A percentile compares a stretch with the other conserved stretches of the same genome.
These are phyloP conservation scores for Stephania japonica DNA, from an alignment of 164 flowering plant species.

Conservation along the genomic window DNA sequence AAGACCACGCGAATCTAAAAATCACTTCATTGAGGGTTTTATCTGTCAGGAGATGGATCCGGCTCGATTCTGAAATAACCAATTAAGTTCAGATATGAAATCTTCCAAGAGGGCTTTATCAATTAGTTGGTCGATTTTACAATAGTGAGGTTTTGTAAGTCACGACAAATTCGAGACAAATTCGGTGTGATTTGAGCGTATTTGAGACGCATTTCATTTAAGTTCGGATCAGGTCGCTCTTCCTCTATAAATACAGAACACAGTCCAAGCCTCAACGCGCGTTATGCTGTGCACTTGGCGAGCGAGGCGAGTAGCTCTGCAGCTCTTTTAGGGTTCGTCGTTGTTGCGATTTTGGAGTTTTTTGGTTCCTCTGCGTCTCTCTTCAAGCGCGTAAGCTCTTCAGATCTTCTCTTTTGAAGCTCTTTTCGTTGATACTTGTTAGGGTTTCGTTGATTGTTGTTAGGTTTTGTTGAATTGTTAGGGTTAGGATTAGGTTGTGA, in stretches of 20 bases:
- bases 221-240: not conserved
- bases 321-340: not conserved
- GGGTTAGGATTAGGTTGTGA: not conserved
- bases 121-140: too few relatives aligned
- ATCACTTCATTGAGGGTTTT: too few relatives aligned
- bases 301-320: not conserved
- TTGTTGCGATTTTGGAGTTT: not conserved
- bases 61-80: too few relatives aligned
- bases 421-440: not conserved
- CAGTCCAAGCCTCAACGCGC: not conserved
- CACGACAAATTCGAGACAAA: not conserved
- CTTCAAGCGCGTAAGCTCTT: conserved; percentile 12
- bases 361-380: not conserved
- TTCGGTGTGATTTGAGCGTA: conserved; percentile 17
- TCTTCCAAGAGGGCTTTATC: too few relatives aligned
- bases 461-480: not conserved
- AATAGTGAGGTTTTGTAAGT: too few relatives aligned
- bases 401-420: not conserved
- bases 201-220: conserved; percentile 31
- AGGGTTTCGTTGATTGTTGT: not conserved
- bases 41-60: too few relatives aligned
- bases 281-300: conserved; percentile 8
- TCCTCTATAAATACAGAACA: conserved; percentile 29
- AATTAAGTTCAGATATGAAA: too few relatives aligned
- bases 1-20: too few relatives aligned